These are phyloP conservation scores for Triticum monococcum DNA, from an alignment of 176 grass and related monocot species.

Conservation along the genomic window DNA sequence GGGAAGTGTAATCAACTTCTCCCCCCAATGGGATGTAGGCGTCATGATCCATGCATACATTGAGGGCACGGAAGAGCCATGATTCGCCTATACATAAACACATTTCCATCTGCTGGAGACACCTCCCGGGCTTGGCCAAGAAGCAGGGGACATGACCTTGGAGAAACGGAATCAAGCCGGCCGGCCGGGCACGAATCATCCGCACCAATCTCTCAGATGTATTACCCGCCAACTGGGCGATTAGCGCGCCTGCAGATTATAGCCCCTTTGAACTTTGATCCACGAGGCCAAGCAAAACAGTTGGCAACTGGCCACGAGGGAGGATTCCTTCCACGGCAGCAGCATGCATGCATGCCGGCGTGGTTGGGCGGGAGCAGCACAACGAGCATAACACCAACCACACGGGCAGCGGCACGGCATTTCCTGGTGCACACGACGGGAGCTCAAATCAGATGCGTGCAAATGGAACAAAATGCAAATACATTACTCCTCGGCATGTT, in stretches of 20 bases:
- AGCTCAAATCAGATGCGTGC: background rate
- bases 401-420: background rate
- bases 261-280: background rate
- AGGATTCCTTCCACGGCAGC: constrained; percentile 24
- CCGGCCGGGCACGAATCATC: constrained; percentile 9
- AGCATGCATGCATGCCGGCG: background rate
- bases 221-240: background rate
- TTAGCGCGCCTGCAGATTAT: too few species aligned
- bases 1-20: background rate
- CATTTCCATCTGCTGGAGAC: constrained; percentile 6
- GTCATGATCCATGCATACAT: background rate
- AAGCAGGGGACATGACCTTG: constrained; percentile 15
- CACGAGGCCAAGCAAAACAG: background rate
- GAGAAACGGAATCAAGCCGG: background rate
- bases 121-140: constrained; percentile 23
- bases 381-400: background rate
- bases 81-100: background rate
- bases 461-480: too few species aligned
- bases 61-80: background rate
- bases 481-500: background rate
- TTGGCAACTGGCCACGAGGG: background rate
- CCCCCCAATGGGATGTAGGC: background rate
- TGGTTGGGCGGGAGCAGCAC: background rate
- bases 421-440: background rate
- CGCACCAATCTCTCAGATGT: background rate